Base-by-base conservation (phyloP, 345 rosid genomes). In the Excoecaria agallocha region DNA sequence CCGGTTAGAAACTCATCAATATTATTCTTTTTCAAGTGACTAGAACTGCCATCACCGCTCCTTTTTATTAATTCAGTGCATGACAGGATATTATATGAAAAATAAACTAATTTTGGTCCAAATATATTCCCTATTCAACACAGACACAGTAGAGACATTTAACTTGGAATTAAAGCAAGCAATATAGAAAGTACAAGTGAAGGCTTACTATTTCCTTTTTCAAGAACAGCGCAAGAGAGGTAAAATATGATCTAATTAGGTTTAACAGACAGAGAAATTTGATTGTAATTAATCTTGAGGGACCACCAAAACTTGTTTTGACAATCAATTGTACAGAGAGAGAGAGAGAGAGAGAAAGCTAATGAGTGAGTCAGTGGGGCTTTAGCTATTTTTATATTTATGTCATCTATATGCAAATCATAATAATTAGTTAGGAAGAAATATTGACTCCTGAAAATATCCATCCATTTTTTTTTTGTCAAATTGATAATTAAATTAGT, bases 381-480 rank as follows among this genome's bases (percentile, higher is more conserved):
- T 0, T 0, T 3, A 41, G 22, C 30, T 30, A 30, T 30, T 30
- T 30, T 30, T 30, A 30, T 30, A 30, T 30, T 30, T 30, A 43
- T 22, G 51, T 9, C 0, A 8, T 57, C 1, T 57, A 43, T 43
- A 20, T 39, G 61, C 22, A 46, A 9, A 38, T 30, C 10, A 25
- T 8, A 45, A 60, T 16, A 54, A 55, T 54, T 24, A 64, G 25
- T 64, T 15, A 41, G 57, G 50, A 17, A 60, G 20, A 46, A 52
- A 12, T 68, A 62, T 64, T 61, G 79, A 69, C 69, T 30, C 46
- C 71, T 0, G 38, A 25, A 70, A 51, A 49, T 46, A 54, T 77
- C n/a, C n/a, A n/a, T 76, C 79, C 73, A 19, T 30, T 2, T 30
- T 30, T 30, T 30, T 30, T 30, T 30, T 30, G 30, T 30, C 30